A percentile compares a stretch with the other conserved stretches of the same genome.
Evolutionary conservation across 2,329 filamentous ascomycete species (phyloP).

Genomic region (Pseudogymnoascus sp.): DNA sequence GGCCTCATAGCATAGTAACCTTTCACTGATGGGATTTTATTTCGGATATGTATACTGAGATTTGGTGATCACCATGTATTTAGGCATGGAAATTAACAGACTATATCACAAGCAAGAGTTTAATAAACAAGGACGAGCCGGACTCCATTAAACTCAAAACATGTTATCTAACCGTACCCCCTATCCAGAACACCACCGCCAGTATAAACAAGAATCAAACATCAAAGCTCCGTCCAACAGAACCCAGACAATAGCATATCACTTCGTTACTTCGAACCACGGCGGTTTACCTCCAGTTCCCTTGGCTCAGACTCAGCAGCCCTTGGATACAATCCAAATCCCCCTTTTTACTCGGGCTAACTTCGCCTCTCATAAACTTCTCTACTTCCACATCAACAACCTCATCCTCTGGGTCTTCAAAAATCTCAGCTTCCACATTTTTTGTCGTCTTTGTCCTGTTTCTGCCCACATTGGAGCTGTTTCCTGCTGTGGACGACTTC

Average conservation of each 20-base stretch:
- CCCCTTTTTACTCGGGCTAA: constrained; percentile 62
- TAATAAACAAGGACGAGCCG: background rate
- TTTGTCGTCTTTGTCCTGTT: constrained; percentile 14
- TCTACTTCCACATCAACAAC: constrained; percentile 54
- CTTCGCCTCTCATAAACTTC: constrained; percentile 60
- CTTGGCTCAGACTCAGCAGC: constrained; percentile 80
- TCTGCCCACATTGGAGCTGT: constrained; percentile 23
- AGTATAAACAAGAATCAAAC: background rate
- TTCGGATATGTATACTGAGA: background rate
- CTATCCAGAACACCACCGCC: constrained; percentile 6
- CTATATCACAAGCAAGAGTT: background rate
- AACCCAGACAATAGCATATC: constrained; percentile 5
- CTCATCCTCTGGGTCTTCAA: constrained; percentile 38
- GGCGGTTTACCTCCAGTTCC: constrained; percentile 63
- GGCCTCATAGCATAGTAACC: constrained; percentile 6
- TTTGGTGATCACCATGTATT: background rate
- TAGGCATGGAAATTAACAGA: background rate
- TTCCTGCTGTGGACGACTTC: constrained; percentile 14
- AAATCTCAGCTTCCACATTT: constrained; percentile 37
- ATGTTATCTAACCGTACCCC: background rate
- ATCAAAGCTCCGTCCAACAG: background rate
- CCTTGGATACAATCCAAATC: constrained; percentile 87
- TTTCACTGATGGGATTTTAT: background rate
- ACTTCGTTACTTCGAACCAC: background rate
- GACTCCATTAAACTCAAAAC: constrained; percentile 3